Conservation (phyloP, 148 eudicot genomes). For the Pouteria glomerata region DNA sequence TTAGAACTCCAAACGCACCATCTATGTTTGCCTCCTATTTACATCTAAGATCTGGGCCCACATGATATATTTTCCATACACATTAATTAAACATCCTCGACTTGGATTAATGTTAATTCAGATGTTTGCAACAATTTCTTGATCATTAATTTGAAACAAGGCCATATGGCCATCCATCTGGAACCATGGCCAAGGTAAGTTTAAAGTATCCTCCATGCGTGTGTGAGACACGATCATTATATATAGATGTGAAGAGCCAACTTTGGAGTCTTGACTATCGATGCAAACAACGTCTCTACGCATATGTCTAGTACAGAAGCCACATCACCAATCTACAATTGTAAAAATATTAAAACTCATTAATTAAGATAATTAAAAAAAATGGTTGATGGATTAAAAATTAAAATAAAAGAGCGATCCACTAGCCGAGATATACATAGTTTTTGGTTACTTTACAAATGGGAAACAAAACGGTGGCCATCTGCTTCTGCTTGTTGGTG, state of each 20-base stretch:
- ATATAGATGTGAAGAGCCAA: not conserved
- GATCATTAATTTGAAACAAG: too few species aligned
- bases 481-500: not conserved
- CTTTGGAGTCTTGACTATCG: conserved; percentile 1
- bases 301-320: conserved; percentile 1
- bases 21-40: too few species aligned
- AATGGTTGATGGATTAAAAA: not conserved
- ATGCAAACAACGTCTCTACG: not conserved
- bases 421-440: not conserved
- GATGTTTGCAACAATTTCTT: too few species aligned
- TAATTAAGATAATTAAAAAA: not conserved
- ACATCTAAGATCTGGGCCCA: too few species aligned
- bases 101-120: too few species aligned
- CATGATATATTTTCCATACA: too few species aligned
- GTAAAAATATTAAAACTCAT: too few species aligned
- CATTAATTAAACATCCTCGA: too few species aligned
- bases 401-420: not conserved
- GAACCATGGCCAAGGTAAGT: not conserved
- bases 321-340: not conserved
- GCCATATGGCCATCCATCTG: not conserved
- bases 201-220: too few species aligned
- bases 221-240: too few species aligned
- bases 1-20: too few species aligned
- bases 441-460: not conserved
- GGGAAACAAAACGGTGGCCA: conserved; percentile 1